Base-by-base conservation (phyloP, 2,329 filamentous ascomycete species). In the Zasmidium angulare region DNA sequence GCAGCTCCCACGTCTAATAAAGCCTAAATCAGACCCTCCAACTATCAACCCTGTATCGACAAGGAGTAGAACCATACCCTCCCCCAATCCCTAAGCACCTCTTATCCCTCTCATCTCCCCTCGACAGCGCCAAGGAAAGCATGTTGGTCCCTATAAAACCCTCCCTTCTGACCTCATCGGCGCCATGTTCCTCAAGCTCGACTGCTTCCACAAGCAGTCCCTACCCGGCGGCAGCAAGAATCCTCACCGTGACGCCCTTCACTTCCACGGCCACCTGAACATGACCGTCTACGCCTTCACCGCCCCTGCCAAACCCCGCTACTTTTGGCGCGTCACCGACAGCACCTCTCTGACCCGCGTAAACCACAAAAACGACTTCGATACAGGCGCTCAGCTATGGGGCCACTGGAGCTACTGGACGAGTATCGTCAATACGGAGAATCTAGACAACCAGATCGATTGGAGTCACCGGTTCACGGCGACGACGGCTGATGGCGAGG, bases 281-380 rank as follows among this genome's bases (percentile, higher is more conserved):
- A 43, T 43, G 36, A 43, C 36, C 36, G 36, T 43, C 36, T 43
- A 43, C 36, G 49, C 22, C 23, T 50, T 50, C 23, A 24, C 23
- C 22, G 23, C 49, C 22, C 49, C 49, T 2, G 3, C 21, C 2
- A 63, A 60, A 47, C 61, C 61, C 12, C 36, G 21, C 12, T 56
- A n/a, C 51, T 53, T 63, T 51, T 63, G 56, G 19, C 60, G 60
- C 20, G 60, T 62, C n/a, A 62, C 60, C 1, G 60, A 62, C 47
- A 51, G 29, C 53, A 62, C 60, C 6, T 59, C 56, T 20, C 46
- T 59, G 9, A 62, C 56, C 46, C 49, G 51, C 3, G 20, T 55
- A 31, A 50, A 55, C 50, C 17, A 12, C 2, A 6, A n/a, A 12
- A 56, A 56, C n/a, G 50, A 56, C 47, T 62, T 62, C 40, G 60